Evolutionary conservation across 2,329 filamentous ascomycete genomes (phyloP), one percentile per base, ranked within the genome.

Genomic region (Leptodontidium sp.): DNA sequence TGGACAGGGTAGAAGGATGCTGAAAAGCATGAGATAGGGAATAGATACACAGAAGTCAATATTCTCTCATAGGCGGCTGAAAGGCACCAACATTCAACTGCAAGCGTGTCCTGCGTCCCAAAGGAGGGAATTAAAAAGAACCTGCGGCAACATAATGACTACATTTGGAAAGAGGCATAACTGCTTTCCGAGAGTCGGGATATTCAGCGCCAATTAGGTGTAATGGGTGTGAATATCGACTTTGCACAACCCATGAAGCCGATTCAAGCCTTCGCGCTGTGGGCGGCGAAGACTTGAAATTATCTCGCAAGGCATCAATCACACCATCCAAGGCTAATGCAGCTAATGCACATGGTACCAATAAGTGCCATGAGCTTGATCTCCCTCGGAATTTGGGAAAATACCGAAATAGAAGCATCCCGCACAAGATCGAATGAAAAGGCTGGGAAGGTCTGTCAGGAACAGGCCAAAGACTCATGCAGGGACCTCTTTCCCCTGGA

Each of bases 101-200:
- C 26, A 35, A 65, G 63, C 63, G 63, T 58, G 52, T 65, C 63
- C 63, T 52, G 26, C 29, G 62, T 64, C n/a, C 62, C 5, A 43
- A 57, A 32, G 38, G 38, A 35, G 62, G 52, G 58, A 17, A 65
- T 65, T 49, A 38, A 38, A 26, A 7, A 29, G 15, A 24, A 40
- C 45, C 24, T 21, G 38, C 50, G 50, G 32, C 29, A 65, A 26
- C 17, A 50, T 15, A 14, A 45, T 26, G n/a, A 15, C 35, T 65
- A 11, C 29, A 49, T 53, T 14, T 50, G 63, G 50, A 29, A 65
- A 49, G 7, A 32, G 29, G 29, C 11, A 15, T 29, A 53, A 32
- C 24, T 26, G 11, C 50, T 12, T 2, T 29, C 50, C 15, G 50
- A 15, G 50, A 29, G 24, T 29, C 50, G 50, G 8, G 12, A 53